Conservation (phyloP, 768 basidiomycete genomes). For the Dioszegia hungarica region DNA sequence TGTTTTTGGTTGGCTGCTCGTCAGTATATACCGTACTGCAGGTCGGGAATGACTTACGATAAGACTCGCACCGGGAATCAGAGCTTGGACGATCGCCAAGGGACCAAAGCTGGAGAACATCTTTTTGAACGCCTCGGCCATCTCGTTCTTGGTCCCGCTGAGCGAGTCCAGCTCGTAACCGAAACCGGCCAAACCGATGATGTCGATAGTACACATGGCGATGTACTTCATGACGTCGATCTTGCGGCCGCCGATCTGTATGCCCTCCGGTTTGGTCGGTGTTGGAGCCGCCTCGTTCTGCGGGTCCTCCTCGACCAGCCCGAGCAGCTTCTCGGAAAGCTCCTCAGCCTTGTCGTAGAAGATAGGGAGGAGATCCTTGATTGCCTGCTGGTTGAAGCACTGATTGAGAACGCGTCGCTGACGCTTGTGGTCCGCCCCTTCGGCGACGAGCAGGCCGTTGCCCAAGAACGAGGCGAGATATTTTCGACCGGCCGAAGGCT, state of each 20-base stretch:
- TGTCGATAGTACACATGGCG: slow-evolving; percentile 65
- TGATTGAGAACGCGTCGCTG: slow-evolving; percentile 60
- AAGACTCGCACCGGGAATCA: no score
- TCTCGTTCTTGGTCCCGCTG: slow-evolving; percentile 74
- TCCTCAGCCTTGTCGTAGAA: slow-evolving; percentile 61
- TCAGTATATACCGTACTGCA: no score
- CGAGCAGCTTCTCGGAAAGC: slow-evolving; percentile 45
- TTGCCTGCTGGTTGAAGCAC: slow-evolving; percentile 51
- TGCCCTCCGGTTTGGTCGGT: slow-evolving; percentile 13
- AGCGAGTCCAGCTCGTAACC: slow-evolving; percentile 74
- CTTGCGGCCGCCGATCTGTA: slow-evolving; percentile 18
- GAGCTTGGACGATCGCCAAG: no score
- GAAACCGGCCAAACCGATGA: slow-evolving; percentile 74
- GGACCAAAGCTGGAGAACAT: no score
- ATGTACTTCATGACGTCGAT: slow-evolving; percentile 61
- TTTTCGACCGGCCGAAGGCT: slow-evolving; percentile 72
- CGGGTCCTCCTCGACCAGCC: slow-evolving; percentile 19
- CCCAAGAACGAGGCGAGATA: slow-evolving; percentile 74
- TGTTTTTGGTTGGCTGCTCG: no score
- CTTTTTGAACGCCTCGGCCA: no score
- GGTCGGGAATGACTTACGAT: no score
- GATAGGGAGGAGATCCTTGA: slow-evolving; percentile 55
- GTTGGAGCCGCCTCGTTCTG: slow-evolving; percentile 1
- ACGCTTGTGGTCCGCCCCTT: slow-evolving; percentile 64
- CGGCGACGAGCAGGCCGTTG: slow-evolving; percentile 52